phyloP scores from a whole-genome alignment of 1,284 basidiomycete genomes.

The Sutorius eximius region DNA sequence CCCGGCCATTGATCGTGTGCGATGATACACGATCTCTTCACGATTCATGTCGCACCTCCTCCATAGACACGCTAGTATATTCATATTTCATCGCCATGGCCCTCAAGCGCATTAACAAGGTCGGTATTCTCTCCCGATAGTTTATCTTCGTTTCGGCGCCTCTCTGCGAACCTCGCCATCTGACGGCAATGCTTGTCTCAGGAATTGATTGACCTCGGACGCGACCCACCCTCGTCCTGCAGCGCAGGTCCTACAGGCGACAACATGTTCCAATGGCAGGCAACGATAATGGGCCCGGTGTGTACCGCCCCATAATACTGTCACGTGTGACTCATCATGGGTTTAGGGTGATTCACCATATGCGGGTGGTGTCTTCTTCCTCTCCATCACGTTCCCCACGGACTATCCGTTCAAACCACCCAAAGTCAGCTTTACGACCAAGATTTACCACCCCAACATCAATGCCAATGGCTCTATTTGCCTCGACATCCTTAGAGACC shows the following conservation, averaged over 20 bases:
- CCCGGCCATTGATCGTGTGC: constrained; percentile 41
- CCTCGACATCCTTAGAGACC: constrained; percentile 95
- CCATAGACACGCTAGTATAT: constrained; percentile 33
- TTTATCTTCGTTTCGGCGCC: constrained; percentile 12
- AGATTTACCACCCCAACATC: constrained; percentile 97
- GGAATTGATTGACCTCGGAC: constrained; percentile 97
- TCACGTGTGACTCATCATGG: constrained; percentile 11
- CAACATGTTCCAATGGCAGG: constrained; percentile 98
- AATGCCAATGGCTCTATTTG: constrained; percentile 98
- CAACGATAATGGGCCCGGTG: constrained; percentile 97
- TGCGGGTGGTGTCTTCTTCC: constrained; percentile 95
- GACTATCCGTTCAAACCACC: constrained; percentile 99
- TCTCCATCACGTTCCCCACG: constrained; percentile 89
- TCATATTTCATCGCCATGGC: constrained; percentile 63
- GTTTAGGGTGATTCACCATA: constrained; percentile 89
- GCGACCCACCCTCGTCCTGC: constrained; percentile 96
- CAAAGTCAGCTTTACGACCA: constrained; percentile 98
- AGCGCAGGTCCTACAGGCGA: constrained; percentile 94
- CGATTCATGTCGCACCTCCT: constrained; percentile 17
- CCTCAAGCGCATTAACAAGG: constrained; percentile 99
- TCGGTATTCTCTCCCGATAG: constrained; percentile 37
- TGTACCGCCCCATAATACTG: constrained; percentile 34
- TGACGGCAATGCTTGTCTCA: constrained; percentile 36
- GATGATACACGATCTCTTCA: constrained; percentile 38
- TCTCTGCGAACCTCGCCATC: constrained; percentile 2